Evolutionary conservation across 805 yeast species (phyloP).

Genomic region (Metschnikowia shivogae): DNA sequence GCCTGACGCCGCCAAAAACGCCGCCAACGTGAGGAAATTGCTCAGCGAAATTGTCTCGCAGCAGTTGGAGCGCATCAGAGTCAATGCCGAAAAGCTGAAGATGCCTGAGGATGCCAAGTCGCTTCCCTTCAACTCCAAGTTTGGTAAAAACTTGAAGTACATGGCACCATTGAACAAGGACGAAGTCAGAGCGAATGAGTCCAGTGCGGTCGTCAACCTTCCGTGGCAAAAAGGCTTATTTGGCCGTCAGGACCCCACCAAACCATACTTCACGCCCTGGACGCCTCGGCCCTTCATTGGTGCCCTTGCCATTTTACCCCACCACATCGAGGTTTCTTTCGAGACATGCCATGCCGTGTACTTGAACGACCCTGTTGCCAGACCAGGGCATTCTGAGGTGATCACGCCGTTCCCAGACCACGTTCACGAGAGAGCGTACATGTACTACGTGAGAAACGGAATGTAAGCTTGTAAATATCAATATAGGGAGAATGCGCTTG

Average conservation of each 20-base stretch:
- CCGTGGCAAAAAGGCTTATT: slow-evolving; percentile 80
- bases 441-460: slow-evolving; percentile 84
- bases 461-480: slow-evolving; percentile 27
- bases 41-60: slow-evolving; percentile 34
- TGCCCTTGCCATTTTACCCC: slow-evolving; percentile 87
- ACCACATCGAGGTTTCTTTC: slow-evolving; percentile 86
- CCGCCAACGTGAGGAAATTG: slow-evolving; percentile 32
- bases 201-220: slow-evolving; percentile 46
- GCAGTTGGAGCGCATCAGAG: slow-evolving; percentile 31
- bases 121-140: slow-evolving; percentile 28
- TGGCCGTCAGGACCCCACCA: slow-evolving; percentile 74
- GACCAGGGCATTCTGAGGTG: slow-evolving; percentile 96
- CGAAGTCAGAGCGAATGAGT: slow-evolving; percentile 48
- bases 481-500: neutral
- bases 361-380: slow-evolving; percentile 92
- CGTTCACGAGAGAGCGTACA: slow-evolving; percentile 88
- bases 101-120: slow-evolving; percentile 25
- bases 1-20: slow-evolving; percentile 28
- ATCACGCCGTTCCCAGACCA: slow-evolving; percentile 81
- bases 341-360: slow-evolving; percentile 95
- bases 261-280: slow-evolving; percentile 96
- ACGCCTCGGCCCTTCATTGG: slow-evolving; percentile 89
- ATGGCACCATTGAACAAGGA: slow-evolving; percentile 40
- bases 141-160: slow-evolving; percentile 26
- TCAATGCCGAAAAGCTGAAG: slow-evolving; percentile 24